phyloP scores from a whole-genome alignment of 768 basidiomycete species.

The Sporobolomyces phaffii region DNA sequence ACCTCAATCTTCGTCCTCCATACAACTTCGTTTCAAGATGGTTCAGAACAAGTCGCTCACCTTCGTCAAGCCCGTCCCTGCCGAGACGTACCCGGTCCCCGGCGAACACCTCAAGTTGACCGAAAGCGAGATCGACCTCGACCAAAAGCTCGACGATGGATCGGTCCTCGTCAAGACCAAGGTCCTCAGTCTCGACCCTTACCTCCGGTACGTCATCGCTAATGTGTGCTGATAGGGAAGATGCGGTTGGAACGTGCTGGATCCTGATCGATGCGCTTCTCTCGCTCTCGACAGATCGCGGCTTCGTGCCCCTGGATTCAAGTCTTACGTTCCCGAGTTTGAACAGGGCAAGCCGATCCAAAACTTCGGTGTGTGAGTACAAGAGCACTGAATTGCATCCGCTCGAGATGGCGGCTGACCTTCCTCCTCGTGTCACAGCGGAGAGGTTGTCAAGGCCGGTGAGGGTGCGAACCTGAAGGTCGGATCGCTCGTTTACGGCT shows the following conservation, averaged over 20 bases:
- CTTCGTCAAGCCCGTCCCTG: constrained; percentile 38
- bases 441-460: constrained; percentile 41
- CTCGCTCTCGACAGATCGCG: too few species aligned
- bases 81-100: constrained; percentile 38
- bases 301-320: constrained; percentile 27
- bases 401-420: too few species aligned
- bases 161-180: constrained; percentile 39
- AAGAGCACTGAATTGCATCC: too few species aligned
- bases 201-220: too few species aligned
- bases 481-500: constrained; percentile 42
- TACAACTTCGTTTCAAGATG: constrained; percentile 3
- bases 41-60: constrained; percentile 30
- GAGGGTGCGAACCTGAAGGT: constrained; percentile 34
- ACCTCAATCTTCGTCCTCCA: too few species aligned
- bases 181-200: constrained; percentile 44
- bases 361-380: constrained; percentile 40
- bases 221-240: too few species aligned
- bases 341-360: constrained; percentile 29
- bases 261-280: too few species aligned
- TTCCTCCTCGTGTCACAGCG: neutral
- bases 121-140: constrained; percentile 40
- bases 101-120: constrained; percentile 38
- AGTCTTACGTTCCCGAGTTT: constrained; percentile 43
- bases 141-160: constrained; percentile 25
- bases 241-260: too few species aligned